A percentile compares a stretch with the other conserved stretches of the same genome.
These are phyloP conservation scores for Ceratocystis eucalypticola DNA, from an alignment of 2,329 filamentous ascomycete species.

Conservation along the genomic window DNA sequence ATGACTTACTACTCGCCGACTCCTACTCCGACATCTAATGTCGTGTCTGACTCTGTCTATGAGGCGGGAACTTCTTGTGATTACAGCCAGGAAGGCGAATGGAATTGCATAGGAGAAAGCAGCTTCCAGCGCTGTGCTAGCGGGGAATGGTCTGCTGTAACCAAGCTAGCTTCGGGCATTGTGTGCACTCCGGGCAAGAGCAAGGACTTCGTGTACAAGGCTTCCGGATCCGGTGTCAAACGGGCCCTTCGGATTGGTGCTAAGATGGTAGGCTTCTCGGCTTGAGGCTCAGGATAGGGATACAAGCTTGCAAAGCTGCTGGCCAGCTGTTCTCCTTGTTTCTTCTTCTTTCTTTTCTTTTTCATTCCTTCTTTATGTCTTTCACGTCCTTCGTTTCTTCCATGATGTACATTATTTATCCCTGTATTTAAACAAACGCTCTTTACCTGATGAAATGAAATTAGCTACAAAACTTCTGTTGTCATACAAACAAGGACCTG, in stretches of 20 bases:
- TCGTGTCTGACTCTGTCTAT: slow-evolving; percentile 16
- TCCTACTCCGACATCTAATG: slow-evolving; percentile 11
- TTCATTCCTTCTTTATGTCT: too few species aligned
- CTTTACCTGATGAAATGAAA: background rate
- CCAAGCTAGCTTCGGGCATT: slow-evolving; percentile 34
- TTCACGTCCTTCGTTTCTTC: too few species aligned
- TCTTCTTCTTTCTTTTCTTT: background rate
- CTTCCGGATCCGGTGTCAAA: slow-evolving; percentile 17
- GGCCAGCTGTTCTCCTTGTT: background rate
- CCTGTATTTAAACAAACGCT: background rate
- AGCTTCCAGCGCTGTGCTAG: slow-evolving; percentile 43
- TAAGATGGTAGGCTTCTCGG: slow-evolving; percentile 20
- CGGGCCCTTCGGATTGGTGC: slow-evolving; percentile 20
- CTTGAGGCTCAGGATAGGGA: background rate
- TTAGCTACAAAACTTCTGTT: background rate
- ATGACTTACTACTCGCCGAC: background rate
- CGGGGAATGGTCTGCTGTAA: slow-evolving; percentile 35
- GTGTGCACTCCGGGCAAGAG: slow-evolving; percentile 32
- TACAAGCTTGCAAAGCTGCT: background rate
- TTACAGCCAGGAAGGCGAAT: slow-evolving; percentile 33
- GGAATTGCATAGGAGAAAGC: slow-evolving; percentile 39
- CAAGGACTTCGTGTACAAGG: slow-evolving; percentile 20
- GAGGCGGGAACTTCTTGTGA: slow-evolving; percentile 21
- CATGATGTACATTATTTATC: background rate
- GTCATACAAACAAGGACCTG: background rate